Evolutionary conservation across 2,329 filamentous ascomycete species (phyloP).

Genomic region (Keithomyces neogunnii): DNA sequence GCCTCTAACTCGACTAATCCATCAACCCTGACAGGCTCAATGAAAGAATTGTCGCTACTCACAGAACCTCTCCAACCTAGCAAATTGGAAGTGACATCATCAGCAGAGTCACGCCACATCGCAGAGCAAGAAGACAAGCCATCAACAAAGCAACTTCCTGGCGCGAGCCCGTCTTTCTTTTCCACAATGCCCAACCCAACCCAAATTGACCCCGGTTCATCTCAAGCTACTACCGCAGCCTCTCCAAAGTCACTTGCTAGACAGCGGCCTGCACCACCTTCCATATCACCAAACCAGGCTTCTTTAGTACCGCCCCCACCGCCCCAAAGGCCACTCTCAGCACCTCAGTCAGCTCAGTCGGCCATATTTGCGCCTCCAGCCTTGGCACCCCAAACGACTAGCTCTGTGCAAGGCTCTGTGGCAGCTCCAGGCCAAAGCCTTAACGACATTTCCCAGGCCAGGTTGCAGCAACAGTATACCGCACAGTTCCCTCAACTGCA

Average conservation of each 20-base stretch:
- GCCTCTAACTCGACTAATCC: slow-evolving; percentile 3
- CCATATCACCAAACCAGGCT: slow-evolving; percentile 47
- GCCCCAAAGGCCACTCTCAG: slow-evolving; percentile 66
- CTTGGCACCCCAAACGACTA: slow-evolving; percentile 79
- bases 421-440: slow-evolving; percentile 70
- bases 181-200: slow-evolving; percentile 31
- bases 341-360: slow-evolving; percentile 71
- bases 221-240: slow-evolving; percentile 14
- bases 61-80: slow-evolving; percentile 44
- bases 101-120: slow-evolving; percentile 4
- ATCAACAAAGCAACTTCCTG: slow-evolving; percentile 37
- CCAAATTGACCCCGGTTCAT: slow-evolving; percentile 16
- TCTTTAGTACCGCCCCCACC: slow-evolving; percentile 67
- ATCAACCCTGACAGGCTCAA: slow-evolving; percentile 40
- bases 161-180: slow-evolving; percentile 53
- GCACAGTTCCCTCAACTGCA: slow-evolving; percentile 37
- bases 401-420: slow-evolving; percentile 51
- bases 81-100: slow-evolving; percentile 27
- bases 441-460: slow-evolving; percentile 60
- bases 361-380: slow-evolving; percentile 66
- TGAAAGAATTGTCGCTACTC: slow-evolving; percentile 49
- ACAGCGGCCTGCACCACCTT: slow-evolving; percentile 64
- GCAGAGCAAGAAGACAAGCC: slow-evolving; percentile 20
- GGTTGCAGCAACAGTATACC: slow-evolving; percentile 54
- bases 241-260: slow-evolving; percentile 31